Percentiles rank a stretch among this genome's conserved stretches.
These are phyloP conservation scores for Cenchrus purpureus DNA, from an alignment of 176 grass and related monocot genomes.

Conservation along the genomic window DNA sequence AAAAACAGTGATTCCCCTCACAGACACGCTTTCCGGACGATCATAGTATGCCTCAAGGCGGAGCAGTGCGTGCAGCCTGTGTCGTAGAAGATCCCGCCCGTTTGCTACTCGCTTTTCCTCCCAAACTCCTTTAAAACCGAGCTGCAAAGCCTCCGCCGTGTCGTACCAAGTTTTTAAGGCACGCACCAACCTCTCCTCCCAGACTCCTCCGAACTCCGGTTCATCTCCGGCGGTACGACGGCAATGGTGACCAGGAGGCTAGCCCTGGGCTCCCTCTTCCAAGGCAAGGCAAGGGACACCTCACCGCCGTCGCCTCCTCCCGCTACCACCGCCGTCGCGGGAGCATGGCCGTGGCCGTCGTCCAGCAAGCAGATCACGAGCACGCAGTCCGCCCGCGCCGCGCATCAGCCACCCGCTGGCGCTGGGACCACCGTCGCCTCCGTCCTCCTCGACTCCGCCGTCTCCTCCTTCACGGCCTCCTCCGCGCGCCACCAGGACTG, in stretches of 20 bases:
- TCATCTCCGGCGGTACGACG: neutral
- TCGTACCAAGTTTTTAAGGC: slow-evolving; percentile 36
- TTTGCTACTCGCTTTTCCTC: neutral
- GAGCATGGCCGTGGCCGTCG: slow-evolving; percentile 60
- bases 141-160: slow-evolving; percentile 8
- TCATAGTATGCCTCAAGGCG: neutral
- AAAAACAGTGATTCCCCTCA: too few relatives aligned
- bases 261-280: slow-evolving; percentile 56
- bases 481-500: slow-evolving; percentile 44
- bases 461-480: slow-evolving; percentile 66
- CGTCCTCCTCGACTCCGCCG: slow-evolving; percentile 58
- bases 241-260: slow-evolving; percentile 58
- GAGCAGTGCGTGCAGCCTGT: neutral
- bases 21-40: too few relatives aligned
- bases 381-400: slow-evolving; percentile 38
- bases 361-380: slow-evolving; percentile 58
- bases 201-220: neutral
- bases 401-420: neutral
- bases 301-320: neutral
- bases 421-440: slow-evolving; percentile 51
- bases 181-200: slow-evolving; percentile 1
- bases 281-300: slow-evolving; percentile 42
- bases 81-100: neutral
- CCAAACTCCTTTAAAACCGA: slow-evolving; percentile 39
- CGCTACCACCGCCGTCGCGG: neutral